These are phyloP conservation scores for Murraya paniculata DNA, from an alignment of 345 rosid genomes.

Conservation along the genomic window DNA sequence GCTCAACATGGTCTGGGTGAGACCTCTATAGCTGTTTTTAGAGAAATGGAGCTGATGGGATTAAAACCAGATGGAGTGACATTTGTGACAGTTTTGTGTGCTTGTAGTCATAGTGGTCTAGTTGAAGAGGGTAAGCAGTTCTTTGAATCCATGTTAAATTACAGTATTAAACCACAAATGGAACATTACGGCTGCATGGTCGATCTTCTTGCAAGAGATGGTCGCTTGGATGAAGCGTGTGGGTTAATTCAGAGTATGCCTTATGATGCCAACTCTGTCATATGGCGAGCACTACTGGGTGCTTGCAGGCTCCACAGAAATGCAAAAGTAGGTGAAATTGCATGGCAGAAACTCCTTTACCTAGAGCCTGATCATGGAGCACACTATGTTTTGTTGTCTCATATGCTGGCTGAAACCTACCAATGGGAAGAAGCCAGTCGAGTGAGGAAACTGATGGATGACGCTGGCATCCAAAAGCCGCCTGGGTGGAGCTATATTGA, in stretches of 20 bases:
- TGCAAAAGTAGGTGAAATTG: constrained; percentile 31
- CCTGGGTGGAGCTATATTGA: constrained; percentile 36
- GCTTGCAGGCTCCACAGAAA: constrained; percentile 39
- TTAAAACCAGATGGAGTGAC: constrained; percentile 48
- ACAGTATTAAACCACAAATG: constrained; percentile 30
- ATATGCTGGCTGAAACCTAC: constrained; percentile 30
- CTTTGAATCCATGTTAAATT: constrained; percentile 40
- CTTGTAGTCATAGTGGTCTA: constrained; percentile 58
- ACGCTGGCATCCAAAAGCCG: constrained; percentile 32
- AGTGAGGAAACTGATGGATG: constrained; percentile 38
- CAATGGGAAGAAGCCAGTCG: constrained; percentile 35
- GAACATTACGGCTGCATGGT: constrained; percentile 66
- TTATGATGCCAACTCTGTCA: constrained; percentile 42
- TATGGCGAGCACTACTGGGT: constrained; percentile 44
- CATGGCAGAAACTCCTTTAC: constrained; percentile 22
- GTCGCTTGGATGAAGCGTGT: constrained; percentile 51
- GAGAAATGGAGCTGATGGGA: constrained; percentile 39
- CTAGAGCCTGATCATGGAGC: constrained; percentile 39
- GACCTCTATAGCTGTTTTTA: constrained; percentile 36
- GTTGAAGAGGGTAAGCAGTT: constrained; percentile 43
- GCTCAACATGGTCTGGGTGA: constrained; percentile 57
- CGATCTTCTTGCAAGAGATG: constrained; percentile 63
- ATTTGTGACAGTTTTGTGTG: constrained; percentile 50
- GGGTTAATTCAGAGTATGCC: constrained; percentile 48
- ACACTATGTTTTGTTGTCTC: constrained; percentile 29